These are phyloP conservation scores for Salix dunnii DNA, from an alignment of 345 rosid genomes.

Conservation along the genomic window DNA sequence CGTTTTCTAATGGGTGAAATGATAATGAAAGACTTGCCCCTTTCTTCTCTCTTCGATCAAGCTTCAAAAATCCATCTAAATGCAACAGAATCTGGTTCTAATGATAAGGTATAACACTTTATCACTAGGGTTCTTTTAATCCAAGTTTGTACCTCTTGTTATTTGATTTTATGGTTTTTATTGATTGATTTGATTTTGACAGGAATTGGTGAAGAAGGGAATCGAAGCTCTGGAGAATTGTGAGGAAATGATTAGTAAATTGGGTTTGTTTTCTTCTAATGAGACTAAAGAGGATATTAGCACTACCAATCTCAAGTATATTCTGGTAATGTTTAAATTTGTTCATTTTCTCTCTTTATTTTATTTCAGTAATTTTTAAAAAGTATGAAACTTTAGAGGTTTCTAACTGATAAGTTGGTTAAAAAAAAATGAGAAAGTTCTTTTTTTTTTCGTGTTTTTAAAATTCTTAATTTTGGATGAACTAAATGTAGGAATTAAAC, in stretches of 20 bases:
- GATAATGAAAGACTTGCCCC: slow-evolving; percentile 58
- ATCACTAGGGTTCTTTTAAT: background rate
- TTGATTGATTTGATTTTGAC: background rate
- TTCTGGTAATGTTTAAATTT: slow-evolving; percentile 56
- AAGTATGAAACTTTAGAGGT: background rate
- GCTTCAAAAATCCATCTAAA: slow-evolving; percentile 64
- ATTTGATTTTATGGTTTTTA: background rate
- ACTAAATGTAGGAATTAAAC: background rate
- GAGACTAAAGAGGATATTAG: slow-evolving; percentile 88
- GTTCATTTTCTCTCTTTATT: background rate
- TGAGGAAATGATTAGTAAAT: slow-evolving; percentile 75
- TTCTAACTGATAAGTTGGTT: background rate
- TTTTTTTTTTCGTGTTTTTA: background rate
- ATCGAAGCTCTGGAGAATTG: slow-evolving; percentile 63
- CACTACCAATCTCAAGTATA: slow-evolving; percentile 77
- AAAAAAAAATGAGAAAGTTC: background rate
- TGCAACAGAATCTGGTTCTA: slow-evolving; percentile 49
- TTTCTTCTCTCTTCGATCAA: slow-evolving; percentile 70
- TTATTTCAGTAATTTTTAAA: background rate
- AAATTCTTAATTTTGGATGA: background rate
- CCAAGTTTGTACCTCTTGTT: background rate
- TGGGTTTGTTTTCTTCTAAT: slow-evolving; percentile 79
- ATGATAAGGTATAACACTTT: slow-evolving; percentile 50
- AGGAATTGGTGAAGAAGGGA: slow-evolving; percentile 74
- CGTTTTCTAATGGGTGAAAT: slow-evolving; percentile 33